These are phyloP conservation scores for Nicotiana knightiana DNA, from an alignment of 257 asterid genomes.

Conservation along the genomic window DNA sequence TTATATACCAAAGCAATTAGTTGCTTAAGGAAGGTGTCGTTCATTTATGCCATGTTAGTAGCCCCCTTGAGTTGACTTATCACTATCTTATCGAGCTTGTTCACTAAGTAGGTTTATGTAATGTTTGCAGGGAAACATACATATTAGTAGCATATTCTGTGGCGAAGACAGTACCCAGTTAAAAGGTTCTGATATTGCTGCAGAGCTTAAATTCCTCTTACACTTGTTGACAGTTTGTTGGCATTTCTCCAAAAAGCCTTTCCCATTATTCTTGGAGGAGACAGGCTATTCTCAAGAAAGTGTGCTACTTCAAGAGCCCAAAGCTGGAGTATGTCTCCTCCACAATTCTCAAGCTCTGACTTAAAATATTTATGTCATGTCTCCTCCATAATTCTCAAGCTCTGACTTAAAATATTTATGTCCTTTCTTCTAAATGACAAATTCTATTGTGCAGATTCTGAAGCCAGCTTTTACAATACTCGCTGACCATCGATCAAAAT, in stretches of 20 bases:
- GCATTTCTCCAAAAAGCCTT: constrained; percentile 96
- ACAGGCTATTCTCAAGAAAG: constrained; percentile 81
- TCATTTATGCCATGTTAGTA: background rate
- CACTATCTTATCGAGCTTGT: background rate
- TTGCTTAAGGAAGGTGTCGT: background rate
- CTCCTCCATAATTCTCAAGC: background rate
- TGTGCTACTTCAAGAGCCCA: constrained; percentile 94
- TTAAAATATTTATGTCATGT: constrained; percentile 27
- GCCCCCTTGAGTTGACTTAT: background rate
- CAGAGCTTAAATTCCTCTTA: constrained; percentile 73
- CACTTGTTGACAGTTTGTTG: constrained; percentile 81
- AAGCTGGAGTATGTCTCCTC: constrained; percentile 81
- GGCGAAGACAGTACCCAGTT: constrained; percentile 74
- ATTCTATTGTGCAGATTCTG: constrained; percentile 57
- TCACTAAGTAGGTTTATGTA: constrained; percentile 12
- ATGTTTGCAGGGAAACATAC: constrained; percentile 68
- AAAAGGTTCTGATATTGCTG: constrained; percentile 68
- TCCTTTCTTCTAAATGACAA: constrained; percentile 1
- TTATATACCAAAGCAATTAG: background rate
- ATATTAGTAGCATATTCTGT: constrained; percentile 68
- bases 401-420: background rate
- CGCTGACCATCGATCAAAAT: constrained; percentile 60
- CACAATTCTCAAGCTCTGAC: background rate
- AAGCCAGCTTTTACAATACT: constrained; percentile 92
- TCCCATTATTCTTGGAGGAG: constrained; percentile 74